Evolutionary conservation across 1,284 basidiomycete species (phyloP).

Genomic region (Phylloboletellus chloephorus): DNA sequence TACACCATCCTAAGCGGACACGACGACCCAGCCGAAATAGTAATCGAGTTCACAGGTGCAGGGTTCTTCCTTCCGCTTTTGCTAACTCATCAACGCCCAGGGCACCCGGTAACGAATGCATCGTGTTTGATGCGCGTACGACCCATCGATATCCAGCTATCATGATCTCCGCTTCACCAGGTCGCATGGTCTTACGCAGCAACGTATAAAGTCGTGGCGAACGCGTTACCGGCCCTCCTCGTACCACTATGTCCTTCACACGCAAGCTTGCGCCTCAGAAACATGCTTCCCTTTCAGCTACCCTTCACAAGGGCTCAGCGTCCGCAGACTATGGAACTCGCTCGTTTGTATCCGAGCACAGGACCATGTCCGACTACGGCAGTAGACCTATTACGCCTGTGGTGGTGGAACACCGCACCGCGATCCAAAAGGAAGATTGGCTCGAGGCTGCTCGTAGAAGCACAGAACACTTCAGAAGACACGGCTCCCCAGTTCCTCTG

Average conservation of each 20-base stretch:
- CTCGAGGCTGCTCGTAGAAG: slow-evolving; percentile 26
- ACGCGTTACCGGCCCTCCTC: background rate
- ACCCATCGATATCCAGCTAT: slow-evolving; percentile 5
- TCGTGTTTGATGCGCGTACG: slow-evolving; percentile 17
- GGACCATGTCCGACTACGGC: slow-evolving; percentile 19
- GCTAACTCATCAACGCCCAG: slow-evolving; percentile 4
- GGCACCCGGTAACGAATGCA: slow-evolving; percentile 8
- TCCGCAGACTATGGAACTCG: slow-evolving; percentile 8
- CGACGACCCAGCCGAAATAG: background rate
- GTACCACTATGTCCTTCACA: slow-evolving; percentile 18
- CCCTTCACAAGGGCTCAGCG: slow-evolving; percentile 3
- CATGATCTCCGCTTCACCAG: background rate
- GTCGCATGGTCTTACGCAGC: background rate
- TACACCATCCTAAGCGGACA: no score
- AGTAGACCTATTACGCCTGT: slow-evolving; percentile 19
- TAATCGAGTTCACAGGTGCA: slow-evolving; percentile 2
- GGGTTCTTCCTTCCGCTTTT: slow-evolving; percentile 12
- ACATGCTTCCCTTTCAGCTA: slow-evolving; percentile 1
- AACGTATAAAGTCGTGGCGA: slow-evolving; percentile 19
- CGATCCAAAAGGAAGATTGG: slow-evolving; percentile 27
- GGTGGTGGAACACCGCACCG: slow-evolving; percentile 11
- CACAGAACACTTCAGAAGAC: slow-evolving; percentile 26
- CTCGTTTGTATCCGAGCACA: slow-evolving; percentile 9
- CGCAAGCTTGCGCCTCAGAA: slow-evolving; percentile 12
- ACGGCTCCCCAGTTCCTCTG: slow-evolving; percentile 29